A percentile compares a stretch with the other conserved stretches of the same genome.
These are phyloP conservation scores for Pleurozium schreberi DNA, from an alignment of 225 moss, liverwort and hornwort genomes.

Conservation along the genomic window DNA sequence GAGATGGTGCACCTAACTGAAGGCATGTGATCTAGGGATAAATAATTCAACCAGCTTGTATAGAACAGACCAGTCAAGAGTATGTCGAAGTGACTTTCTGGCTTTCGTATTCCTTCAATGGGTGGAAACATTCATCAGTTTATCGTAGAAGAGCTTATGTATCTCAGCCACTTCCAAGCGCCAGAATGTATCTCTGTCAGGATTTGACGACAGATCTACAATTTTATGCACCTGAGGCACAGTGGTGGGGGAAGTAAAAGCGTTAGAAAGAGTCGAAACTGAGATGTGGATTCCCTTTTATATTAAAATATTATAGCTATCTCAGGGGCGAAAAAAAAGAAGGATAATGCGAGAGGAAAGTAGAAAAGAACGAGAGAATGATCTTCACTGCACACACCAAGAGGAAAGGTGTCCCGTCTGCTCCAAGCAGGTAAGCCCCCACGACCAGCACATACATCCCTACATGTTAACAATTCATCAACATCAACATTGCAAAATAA, in stretches of 20 bases:
- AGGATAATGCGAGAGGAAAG: neutral
- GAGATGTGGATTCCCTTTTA: neutral
- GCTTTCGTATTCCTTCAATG: neutral
- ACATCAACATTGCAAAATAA: neutral
- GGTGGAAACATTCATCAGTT: conserved; percentile 8
- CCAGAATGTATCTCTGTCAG: conserved; percentile 70
- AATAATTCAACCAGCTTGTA: neutral
- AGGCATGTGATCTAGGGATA: neutral
- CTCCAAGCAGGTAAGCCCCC: conserved; percentile 28
- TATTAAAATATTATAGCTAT: neutral
- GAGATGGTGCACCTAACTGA: neutral
- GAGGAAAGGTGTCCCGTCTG: conserved; percentile 21
- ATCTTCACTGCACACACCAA: conserved; percentile 20
- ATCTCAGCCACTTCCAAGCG: conserved; percentile 78
- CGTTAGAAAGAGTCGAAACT: neutral
- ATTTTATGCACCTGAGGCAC: conserved; percentile 76
- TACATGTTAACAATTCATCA: neutral
- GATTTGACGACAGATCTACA: conserved; percentile 59
- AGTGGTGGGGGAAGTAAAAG: neutral
- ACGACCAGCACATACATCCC: conserved; percentile 59
- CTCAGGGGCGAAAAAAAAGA: neutral
- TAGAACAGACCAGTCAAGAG: neutral
- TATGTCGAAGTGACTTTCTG: neutral
- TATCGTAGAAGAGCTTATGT: conserved; percentile 59
- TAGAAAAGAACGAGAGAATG: neutral